Evolutionary conservation across 352 stramenopile genomes (phyloP), one percentile per base, ranked within the genome.

Genomic region (Pythium vanterpoolii): DNA sequence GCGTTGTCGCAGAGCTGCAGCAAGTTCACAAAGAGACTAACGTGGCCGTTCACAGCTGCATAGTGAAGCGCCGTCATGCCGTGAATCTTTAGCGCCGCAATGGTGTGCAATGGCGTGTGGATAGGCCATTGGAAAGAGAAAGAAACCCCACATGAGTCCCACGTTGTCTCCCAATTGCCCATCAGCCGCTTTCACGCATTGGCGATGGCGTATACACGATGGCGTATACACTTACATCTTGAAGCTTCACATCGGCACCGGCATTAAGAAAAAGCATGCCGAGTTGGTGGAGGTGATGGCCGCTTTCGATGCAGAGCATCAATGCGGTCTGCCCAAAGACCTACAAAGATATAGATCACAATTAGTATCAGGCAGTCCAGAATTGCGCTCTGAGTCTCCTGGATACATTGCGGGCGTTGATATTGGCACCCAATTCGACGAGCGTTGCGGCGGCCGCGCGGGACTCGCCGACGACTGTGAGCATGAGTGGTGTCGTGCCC

Each of bases 211-310:
- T 3, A 7, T 23, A 27, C n/a, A 36, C 11, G 31, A 11, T 36
- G 31, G 31, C 38, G 3, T 23, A 24, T 33, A 18, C 44, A 62
- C 72, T 45, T 47, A 91, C 84, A 50, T 93, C 84, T 67, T 86
- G 79, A 19, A 86, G 68, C 4, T 62, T 69, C 33, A 90, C 56
- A 44, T 83, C 48, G 16, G 78, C 73, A 16, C 74, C 81, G 47
- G 84, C 76, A 49, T 90, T 89, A 1, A 93, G 55, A 49, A 91
- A 80, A 23, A 87, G 68, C 77, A 92, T 90, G 10, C 76, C 84
- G 26, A 92, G 68, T 36, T 85, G 79, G 30, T 88, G 74, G 27
- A 93, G 71, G 26, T 86, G 62, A 23, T 66, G 55, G 3, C 79
- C 80, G 36, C 69, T 73, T 60, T 91, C 79, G 21, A 86, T 56